These are phyloP conservation scores for Pestalotiopsis sp. DNA, from an alignment of 2,329 filamentous ascomycete genomes.

Conservation along the genomic window DNA sequence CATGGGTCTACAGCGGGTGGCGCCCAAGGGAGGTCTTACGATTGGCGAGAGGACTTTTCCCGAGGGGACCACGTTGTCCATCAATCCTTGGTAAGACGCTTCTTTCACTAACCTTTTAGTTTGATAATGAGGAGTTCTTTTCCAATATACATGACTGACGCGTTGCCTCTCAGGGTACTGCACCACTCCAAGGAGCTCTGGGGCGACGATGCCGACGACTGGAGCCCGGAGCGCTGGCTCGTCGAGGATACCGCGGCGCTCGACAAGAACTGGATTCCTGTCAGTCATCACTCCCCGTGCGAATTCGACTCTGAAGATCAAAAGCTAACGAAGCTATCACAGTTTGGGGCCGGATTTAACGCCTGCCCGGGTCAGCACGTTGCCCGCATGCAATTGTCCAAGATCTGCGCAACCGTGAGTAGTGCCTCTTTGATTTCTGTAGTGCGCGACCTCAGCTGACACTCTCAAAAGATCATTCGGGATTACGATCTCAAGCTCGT, in stretches of 20 bases:
- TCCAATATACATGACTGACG: not conserved
- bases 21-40: not conserved
- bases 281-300: not conserved
- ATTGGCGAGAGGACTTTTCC: constrained; percentile 11
- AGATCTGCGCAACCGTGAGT: constrained; percentile 3
- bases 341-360: constrained; percentile 3
- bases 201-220: constrained; percentile 9
- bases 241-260: not conserved
- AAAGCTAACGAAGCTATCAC: not conserved
- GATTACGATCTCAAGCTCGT: constrained; percentile 9
- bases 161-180: not conserved
- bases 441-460: not conserved
- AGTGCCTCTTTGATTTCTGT: not conserved
- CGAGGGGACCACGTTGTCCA: constrained; percentile 5
- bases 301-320: too few relatives aligned
- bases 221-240: constrained; percentile 10
- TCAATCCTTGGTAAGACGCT: constrained; percentile 9
- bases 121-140: too few relatives aligned
- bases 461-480: not conserved
- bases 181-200: constrained; percentile 1
- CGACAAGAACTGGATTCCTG: constrained; percentile 10
- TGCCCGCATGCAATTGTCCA: constrained; percentile 9
- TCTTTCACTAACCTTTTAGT: too few relatives aligned
- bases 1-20: constrained; percentile 5
- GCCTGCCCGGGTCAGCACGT: constrained; percentile 12